phyloP scores from a whole-genome alignment of 208 protist genomes.

The Trypanosoma boissoni region DNA sequence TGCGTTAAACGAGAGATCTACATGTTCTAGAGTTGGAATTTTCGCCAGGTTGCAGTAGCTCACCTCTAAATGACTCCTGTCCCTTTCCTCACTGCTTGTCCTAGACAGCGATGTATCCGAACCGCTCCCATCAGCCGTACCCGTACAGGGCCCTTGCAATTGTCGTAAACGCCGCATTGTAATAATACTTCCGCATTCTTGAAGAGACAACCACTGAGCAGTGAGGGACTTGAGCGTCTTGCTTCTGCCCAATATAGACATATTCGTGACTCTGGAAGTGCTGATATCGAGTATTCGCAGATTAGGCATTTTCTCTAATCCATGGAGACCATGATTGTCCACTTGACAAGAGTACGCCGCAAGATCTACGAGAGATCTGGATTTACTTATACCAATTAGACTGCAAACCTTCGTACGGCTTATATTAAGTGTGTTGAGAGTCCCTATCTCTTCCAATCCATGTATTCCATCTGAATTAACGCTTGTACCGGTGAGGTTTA shows the following conservation, averaged over 20 bases:
- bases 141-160: conserved; percentile 16
- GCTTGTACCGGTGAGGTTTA: conserved; percentile 9
- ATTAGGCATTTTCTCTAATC: conserved; percentile 14
- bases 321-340: conserved; percentile 4
- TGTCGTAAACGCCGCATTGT: conserved; percentile 33
- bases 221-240: conserved; percentile 43
- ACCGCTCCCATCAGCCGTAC: not conserved
- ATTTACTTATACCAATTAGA: conserved; percentile 7
- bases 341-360: conserved; percentile 19
- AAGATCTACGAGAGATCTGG: conserved; percentile 13
- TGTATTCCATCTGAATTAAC: conserved; percentile 14
- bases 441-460: conserved; percentile 20
- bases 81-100: not conserved
- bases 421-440: conserved; percentile 19
- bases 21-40: conserved; percentile 55
- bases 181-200: conserved; percentile 53
- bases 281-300: conserved; percentile 17
- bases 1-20: conserved; percentile 66
- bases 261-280: conserved; percentile 27
- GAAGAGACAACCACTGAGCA: conserved; percentile 66
- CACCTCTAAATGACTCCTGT: conserved; percentile 30
- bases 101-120: no score
- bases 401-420: conserved; percentile 20
- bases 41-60: conserved; percentile 51
- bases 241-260: conserved; percentile 49